Percentiles rank a stretch among this genome's conserved stretches.
Conservation (phyloP, 768 basidiomycete species). For the Mycena chlorophos region DNA sequence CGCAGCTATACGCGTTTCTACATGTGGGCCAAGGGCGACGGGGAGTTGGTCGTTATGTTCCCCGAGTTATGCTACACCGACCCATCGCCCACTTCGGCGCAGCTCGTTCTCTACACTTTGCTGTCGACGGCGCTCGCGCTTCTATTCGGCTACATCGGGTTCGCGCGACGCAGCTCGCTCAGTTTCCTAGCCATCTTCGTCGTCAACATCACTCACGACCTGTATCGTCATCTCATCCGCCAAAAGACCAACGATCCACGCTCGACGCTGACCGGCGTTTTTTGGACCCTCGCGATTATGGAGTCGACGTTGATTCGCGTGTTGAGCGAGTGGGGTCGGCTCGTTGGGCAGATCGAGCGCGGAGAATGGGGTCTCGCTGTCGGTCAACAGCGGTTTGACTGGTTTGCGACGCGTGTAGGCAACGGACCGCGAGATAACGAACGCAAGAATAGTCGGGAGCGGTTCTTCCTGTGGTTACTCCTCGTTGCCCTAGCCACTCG, state of each 20-base stretch:
- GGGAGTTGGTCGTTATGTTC: conserved; percentile 47
- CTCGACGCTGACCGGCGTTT: conserved; percentile 26
- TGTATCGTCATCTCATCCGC: conserved; percentile 47
- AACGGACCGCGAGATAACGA: neutral
- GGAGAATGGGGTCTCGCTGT: conserved; percentile 37
- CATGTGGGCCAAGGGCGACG: conserved; percentile 62
- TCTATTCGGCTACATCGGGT: conserved; percentile 29
- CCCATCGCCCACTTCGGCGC: neutral
- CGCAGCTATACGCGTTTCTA: conserved; percentile 53
- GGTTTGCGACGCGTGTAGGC: conserved; percentile 43
- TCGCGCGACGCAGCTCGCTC: conserved; percentile 25
- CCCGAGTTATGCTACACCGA: conserved; percentile 49
- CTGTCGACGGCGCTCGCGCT: conserved; percentile 52
- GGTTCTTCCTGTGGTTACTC: neutral
- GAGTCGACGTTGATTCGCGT: conserved; percentile 56
- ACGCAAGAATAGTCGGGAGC: neutral
- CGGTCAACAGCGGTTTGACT: conserved; percentile 50
- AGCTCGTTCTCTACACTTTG: conserved; percentile 1
- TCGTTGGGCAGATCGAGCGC: conserved; percentile 45
- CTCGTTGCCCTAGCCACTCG: too few species aligned
- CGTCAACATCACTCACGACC: conserved; percentile 49
- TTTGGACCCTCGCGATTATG: conserved; percentile 44
- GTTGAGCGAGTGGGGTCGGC: conserved; percentile 49
- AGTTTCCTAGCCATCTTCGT: conserved; percentile 32
- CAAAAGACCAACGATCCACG: conserved; percentile 38